Base-by-base conservation (phyloP, 129 eudicot species). In the Dittrichia graveolens region DNA sequence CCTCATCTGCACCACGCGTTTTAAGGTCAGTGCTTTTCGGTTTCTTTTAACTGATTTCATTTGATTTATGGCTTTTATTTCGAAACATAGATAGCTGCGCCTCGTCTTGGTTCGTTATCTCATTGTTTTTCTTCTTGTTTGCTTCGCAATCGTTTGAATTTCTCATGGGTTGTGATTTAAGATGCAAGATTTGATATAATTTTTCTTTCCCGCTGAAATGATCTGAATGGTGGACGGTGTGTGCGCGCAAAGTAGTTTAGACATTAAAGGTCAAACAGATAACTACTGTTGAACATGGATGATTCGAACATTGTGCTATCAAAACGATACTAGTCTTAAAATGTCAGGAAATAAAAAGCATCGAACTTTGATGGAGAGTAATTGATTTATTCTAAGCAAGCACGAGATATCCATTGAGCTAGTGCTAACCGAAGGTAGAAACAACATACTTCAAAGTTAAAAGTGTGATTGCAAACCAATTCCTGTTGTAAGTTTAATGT, bases 201-300 rank as follows among this genome's bases (percentile, higher is more conserved):
- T 37, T 6, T 39, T 59, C 35, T 72, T 48, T 14, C 15, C 18
- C 9, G 39, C 18, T 31, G 67, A 12, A 31, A 34, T 18, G 44
- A 72, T 72, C 62, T 69, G 74, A 52, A 69, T 9, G n/a, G 15
- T 39, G 52, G 31, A 69, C 16, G 50, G 40, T 46, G 60, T 49
- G 44, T 37, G 40, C 10, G 52, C 24, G 63, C 1, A 31, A 34
- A 73, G 70, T 47, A 61, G 70, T 7, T 39, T 61, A n/a, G 42
- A 48, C 24, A 38, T 73, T 48, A 15, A 61, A 38, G 43, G 7
- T 74, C 63, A 18, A 49, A 41, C 60, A 38, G 15, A 34, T 60
- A 14, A 14, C 15, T 35, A 10, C 39, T 16, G 34, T 7, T 73
- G 48, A 73, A 49, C 42, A 48, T 61, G 49, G 1, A 61, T 44